Evolutionary conservation across 345 rosid genomes (phyloP).

Genomic region (Euphorbia pulcherrima): DNA sequence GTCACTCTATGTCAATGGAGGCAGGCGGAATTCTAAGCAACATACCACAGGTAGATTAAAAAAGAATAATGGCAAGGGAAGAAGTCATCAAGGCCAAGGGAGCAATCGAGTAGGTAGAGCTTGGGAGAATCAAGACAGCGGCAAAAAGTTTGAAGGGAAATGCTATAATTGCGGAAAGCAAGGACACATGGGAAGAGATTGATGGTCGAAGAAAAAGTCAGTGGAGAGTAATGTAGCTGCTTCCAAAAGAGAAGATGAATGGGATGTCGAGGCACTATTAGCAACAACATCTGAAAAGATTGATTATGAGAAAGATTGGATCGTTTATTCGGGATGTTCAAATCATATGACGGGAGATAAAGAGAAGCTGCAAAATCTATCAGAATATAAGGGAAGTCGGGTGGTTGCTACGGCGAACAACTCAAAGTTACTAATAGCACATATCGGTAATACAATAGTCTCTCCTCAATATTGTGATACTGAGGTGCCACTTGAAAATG

Average conservation of each 20-base stretch:
- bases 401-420: background rate
- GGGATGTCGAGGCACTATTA: background rate
- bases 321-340: background rate
- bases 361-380: background rate
- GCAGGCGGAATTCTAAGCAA: too few species aligned
- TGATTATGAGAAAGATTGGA: constrained; percentile 1
- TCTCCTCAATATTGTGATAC: background rate
- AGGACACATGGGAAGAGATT: background rate
- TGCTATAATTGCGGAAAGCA: background rate
- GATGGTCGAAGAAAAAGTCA: background rate
- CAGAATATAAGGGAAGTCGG: background rate
- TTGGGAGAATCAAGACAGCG: too few species aligned
- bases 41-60: too few species aligned
- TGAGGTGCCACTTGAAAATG: background rate
- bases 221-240: background rate
- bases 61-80: too few species aligned
- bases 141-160: background rate
- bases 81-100: too few species aligned
- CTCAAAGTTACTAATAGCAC: background rate
- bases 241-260: background rate
- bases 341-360: background rate
- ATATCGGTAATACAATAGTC: too few species aligned
- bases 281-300: background rate
- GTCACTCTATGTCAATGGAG: background rate
- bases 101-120: background rate